phyloP scores from a whole-genome alignment of 176 grass and related monocot species.

The Aegilops tauschii region DNA sequence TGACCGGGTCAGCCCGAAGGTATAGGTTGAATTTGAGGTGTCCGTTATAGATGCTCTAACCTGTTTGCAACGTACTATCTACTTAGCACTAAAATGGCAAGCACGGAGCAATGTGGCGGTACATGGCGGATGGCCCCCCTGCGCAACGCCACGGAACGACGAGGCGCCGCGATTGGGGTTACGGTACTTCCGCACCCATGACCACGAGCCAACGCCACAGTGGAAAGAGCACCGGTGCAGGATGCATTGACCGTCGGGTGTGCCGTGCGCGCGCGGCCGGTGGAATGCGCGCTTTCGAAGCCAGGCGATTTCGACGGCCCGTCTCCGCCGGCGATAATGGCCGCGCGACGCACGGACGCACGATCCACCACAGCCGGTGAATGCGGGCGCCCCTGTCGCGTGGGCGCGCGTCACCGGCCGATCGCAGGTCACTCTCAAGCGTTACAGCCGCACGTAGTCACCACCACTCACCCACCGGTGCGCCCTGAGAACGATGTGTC shows the following conservation, averaged over 20 bases:
- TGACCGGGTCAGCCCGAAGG: too few species aligned
- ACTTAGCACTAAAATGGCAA: too few species aligned
- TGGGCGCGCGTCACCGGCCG: not conserved
- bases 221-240: not conserved
- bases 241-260: not conserved
- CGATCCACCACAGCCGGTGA: conserved; percentile 14
- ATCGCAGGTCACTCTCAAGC: not conserved
- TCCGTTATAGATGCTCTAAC: too few species aligned
- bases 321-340: not conserved
- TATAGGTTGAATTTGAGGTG: too few species aligned
- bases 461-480: not conserved
- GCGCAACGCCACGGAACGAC: not conserved
- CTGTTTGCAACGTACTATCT: too few species aligned
- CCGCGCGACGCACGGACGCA: not conserved
- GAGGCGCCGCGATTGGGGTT: not conserved
- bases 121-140: too few species aligned
- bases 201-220: not conserved
- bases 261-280: not conserved
- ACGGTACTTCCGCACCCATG: not conserved
- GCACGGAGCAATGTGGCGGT: too few species aligned
- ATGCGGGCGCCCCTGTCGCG: conserved; percentile 28
- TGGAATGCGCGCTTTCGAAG: not conserved
- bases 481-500: not conserved
- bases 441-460: not conserved
- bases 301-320: not conserved